phyloP scores from a whole-genome alignment of 768 basidiomycete genomes.

The Boletus huronensis region DNA sequence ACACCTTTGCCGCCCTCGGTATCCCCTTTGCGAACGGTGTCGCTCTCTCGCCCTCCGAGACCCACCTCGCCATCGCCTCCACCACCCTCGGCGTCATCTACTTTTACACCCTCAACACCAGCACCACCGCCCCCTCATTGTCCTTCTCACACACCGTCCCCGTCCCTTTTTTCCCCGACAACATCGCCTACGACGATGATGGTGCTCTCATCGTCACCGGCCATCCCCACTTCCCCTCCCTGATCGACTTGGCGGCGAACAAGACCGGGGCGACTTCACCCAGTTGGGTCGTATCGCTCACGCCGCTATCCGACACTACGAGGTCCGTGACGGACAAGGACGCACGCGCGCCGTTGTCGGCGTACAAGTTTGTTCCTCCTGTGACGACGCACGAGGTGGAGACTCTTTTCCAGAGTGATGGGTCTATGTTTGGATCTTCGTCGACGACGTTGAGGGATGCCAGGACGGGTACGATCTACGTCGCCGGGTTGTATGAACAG shows the following conservation, averaged over 20 bases:
- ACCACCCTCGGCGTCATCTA: conserved; percentile 45
- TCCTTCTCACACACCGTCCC: conserved; percentile 36
- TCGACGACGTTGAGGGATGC: conserved; percentile 52
- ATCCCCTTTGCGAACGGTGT: conserved; percentile 71
- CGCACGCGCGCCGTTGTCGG: conserved; percentile 39
- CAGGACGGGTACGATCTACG: conserved; percentile 45
- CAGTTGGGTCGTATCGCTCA: conserved; percentile 58
- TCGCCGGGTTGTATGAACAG: conserved; percentile 56
- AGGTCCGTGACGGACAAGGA: neutral
- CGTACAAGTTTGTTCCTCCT: conserved; percentile 37
- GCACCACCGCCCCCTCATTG: conserved; percentile 36
- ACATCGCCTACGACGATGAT: conserved; percentile 50
- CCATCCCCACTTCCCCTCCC: conserved; percentile 59
- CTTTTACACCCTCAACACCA: conserved; percentile 49
- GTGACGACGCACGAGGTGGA: conserved; percentile 41
- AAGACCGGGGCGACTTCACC: conserved; percentile 40
- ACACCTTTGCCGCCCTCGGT: conserved; percentile 43
- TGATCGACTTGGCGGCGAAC: conserved; percentile 44
- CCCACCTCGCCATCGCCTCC: conserved; percentile 55
- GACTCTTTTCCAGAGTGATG: conserved; percentile 74
- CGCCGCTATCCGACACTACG: conserved; percentile 12
- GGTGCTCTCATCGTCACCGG: conserved; percentile 56
- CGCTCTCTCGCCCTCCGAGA: conserved; percentile 49
- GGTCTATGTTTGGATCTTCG: conserved; percentile 54
- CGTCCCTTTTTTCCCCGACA: conserved; percentile 62